Conservation (phyloP, 2,329 filamentous ascomycete species). For the Malbranchea zuffiana region DNA sequence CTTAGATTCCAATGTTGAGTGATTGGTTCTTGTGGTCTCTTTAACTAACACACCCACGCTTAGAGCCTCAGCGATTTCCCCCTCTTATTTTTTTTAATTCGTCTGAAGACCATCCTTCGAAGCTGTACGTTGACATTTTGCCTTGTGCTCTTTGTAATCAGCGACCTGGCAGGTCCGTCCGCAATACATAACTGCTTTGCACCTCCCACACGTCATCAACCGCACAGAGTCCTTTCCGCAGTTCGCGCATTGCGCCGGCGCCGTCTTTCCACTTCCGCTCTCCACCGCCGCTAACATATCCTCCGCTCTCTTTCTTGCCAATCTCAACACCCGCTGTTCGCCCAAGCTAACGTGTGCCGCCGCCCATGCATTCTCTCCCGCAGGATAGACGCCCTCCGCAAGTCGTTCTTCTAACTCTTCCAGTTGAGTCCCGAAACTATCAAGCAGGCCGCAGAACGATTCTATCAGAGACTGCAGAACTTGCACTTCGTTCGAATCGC, state of each 20-base stretch:
- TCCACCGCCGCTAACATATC: constrained; percentile 20
- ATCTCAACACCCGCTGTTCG: constrained; percentile 26
- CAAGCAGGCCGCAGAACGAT: constrained; percentile 23
- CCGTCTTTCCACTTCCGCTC: constrained; percentile 15
- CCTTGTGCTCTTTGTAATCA: constrained; percentile 25
- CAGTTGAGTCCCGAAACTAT: constrained; percentile 23
- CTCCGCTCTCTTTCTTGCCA: constrained; percentile 25
- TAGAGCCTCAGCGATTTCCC: not conserved
- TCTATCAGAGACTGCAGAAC: constrained; percentile 25
- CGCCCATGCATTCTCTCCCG: constrained; percentile 28
- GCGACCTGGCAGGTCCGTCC: constrained; percentile 24
- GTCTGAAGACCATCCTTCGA: constrained; percentile 14
- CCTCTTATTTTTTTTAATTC: constrained; percentile 10
- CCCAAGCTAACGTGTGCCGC: constrained; percentile 24
- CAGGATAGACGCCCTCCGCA: constrained; percentile 22
- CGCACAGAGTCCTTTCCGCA: constrained; percentile 21
- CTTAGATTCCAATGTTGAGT: not conserved
- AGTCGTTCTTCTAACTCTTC: constrained; percentile 26
- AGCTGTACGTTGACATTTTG: constrained; percentile 19
- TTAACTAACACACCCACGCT: not conserved
- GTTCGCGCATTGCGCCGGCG: constrained; percentile 20
- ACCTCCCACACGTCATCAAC: constrained; percentile 26
- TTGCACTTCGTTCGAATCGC: constrained; percentile 25
- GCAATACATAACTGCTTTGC: constrained; percentile 25
- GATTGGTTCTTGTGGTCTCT: not conserved